Evolutionary conservation across 2,329 filamentous ascomycete genomes (phyloP).

Genomic region (Stenocarpella maydis): DNA sequence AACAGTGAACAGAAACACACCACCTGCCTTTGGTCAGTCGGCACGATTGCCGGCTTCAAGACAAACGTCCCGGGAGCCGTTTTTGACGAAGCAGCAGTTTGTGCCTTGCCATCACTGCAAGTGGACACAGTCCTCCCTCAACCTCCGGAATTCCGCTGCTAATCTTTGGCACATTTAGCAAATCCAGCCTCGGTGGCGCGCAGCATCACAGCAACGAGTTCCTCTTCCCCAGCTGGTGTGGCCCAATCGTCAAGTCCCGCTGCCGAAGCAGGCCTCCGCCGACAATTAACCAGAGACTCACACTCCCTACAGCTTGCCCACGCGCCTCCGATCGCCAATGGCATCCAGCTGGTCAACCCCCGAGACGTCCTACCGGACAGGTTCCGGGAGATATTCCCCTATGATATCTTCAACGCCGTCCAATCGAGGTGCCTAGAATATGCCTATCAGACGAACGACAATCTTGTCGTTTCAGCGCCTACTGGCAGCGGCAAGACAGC

Average conservation of each 20-base stretch:
- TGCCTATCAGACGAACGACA: constrained; percentile 74
- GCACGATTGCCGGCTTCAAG: not conserved
- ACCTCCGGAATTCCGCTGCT: not conserved
- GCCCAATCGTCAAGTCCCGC: constrained; percentile 19
- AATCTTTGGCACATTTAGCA: not conserved
- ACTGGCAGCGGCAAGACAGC: constrained; percentile 89
- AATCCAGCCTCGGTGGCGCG: not conserved
- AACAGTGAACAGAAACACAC: not conserved
- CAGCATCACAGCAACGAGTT: not conserved
- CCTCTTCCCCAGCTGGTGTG: not conserved
- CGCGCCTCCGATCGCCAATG: constrained; percentile 48
- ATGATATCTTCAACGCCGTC: constrained; percentile 79
- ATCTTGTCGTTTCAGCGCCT: constrained; percentile 81
- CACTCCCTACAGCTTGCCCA: constrained; percentile 26
- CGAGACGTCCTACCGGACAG: constrained; percentile 70
- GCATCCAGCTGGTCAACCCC: constrained; percentile 51
- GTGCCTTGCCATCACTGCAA: not conserved
- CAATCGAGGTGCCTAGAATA: constrained; percentile 80
- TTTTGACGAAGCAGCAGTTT: not conserved
- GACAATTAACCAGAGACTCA: not conserved
- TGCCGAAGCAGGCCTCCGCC: constrained; percentile 11
- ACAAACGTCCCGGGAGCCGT: not conserved
- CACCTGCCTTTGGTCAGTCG: not conserved
- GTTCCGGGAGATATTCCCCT: constrained; percentile 75
- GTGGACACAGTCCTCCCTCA: not conserved